Evolutionary conservation across 306 rosid species (phyloP), one percentile per base, ranked within the genome.

Genomic region (Canavalia ensiformis): DNA sequence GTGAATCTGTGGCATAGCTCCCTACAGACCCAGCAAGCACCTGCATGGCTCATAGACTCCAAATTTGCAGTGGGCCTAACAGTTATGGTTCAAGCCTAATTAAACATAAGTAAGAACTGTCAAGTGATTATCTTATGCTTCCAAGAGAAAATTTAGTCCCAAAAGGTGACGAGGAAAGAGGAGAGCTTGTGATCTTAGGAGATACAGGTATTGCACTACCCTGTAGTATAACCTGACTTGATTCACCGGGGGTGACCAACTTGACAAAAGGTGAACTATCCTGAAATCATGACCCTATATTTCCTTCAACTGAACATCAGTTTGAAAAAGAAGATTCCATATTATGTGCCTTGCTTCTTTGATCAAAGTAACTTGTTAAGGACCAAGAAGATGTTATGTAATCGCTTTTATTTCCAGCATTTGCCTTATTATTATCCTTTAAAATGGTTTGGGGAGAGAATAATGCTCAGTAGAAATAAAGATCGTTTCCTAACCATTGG

Each of bases 361-460:
- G 88, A 84, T 91, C 91, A 78, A 83, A 84, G 88, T 84, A 82
- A 76, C 85, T 79, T 56, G 91, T 67, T 11, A 86, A 84, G 74
- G 92, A 81, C 89, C 90, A 62, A 66, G 85, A 54, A 82, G 88
- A 89, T 79, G 73, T 47, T 64, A 81, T n/a, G 62, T 60, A 76
- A 68, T 75, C 77, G 86, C 29, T 80, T 81, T 82, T 85, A 77
- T 88, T 67, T 76, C 98, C 99, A 75, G 92, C 79, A 85, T 92
- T 86, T 62, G 99, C 98, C 90, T 95, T 95, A 92, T 96, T 96
- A 81, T 85, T 80, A 83, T 96, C 94, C 96, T 64, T 81, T 88
- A 83, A 93, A 92, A 68, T 90, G 87, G 70, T 86, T 84, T 7
- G 87, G 85, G 77, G 90, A 91, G 80, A 94, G 93, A 95, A 91